These are phyloP conservation scores for Gyromitra esculenta DNA, from an alignment of 2,329 filamentous ascomycete genomes.

Conservation along the genomic window DNA sequence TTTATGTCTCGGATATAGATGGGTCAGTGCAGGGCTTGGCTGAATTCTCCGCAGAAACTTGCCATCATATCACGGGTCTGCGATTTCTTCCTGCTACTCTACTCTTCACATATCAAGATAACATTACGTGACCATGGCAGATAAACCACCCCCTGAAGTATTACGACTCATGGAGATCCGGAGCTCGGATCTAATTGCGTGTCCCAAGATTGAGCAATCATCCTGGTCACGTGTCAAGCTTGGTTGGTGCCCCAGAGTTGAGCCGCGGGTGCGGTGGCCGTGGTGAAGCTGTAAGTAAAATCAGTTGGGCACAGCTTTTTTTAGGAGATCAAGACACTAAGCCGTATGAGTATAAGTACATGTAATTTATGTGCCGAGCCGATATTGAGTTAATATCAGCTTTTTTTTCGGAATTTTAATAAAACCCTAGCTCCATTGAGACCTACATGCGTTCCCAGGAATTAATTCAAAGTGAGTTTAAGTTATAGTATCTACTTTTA, in stretches of 20 bases:
- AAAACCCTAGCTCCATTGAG: too few species aligned
- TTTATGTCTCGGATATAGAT: conserved; percentile 22
- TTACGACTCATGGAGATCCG: conserved; percentile 21
- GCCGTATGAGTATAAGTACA: background rate
- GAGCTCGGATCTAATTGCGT: conserved; percentile 19
- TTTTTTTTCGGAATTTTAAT: too few species aligned
- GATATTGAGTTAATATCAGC: too few species aligned
- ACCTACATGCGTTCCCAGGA: too few species aligned
- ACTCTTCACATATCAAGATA: background rate
- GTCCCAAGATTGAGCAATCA: conserved; percentile 20
- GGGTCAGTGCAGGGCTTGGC: conserved; percentile 17
- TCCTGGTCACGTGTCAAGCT: conserved; percentile 26
- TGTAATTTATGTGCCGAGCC: background rate
- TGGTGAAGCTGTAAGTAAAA: background rate
- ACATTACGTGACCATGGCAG: conserved; percentile 24
- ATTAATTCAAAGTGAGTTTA: too few species aligned
- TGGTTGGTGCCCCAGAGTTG: background rate
- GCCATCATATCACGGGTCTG: conserved; percentile 7
- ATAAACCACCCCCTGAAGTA: background rate
- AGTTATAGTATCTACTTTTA: too few species aligned
- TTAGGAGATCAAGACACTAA: background rate
- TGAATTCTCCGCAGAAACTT: conserved; percentile 35
- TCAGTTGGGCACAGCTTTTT: background rate
- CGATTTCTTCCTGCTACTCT: conserved; percentile 1
- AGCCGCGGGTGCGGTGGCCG: background rate